These are phyloP conservation scores for Aspergillus pseudoglaucus DNA, from an alignment of 2,329 filamentous ascomycete genomes.

Conservation along the genomic window DNA sequence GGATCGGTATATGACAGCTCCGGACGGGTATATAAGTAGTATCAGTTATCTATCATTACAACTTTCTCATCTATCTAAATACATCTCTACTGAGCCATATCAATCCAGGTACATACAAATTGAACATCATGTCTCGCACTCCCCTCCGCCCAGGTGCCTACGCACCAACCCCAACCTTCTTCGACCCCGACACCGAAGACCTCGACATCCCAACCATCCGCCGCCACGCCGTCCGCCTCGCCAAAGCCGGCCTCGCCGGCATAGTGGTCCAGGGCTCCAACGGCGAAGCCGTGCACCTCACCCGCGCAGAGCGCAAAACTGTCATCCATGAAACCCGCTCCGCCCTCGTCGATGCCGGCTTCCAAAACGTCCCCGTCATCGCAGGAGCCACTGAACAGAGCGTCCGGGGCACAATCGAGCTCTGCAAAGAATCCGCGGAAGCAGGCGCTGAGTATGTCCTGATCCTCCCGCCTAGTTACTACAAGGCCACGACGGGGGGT, in stretches of 20 bases:
- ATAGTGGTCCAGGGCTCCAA: constrained; percentile 86
- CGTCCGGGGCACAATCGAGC: constrained; percentile 70
- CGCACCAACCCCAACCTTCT: constrained; percentile 86
- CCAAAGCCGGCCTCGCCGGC: constrained; percentile 69
- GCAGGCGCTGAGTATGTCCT: constrained; percentile 76
- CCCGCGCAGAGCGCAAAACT: constrained; percentile 65
- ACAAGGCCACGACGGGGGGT: constrained; percentile 64
- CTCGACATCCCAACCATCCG: constrained; percentile 74
- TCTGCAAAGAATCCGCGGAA: constrained; percentile 59
- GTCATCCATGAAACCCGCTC: constrained; percentile 73
- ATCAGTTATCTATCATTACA: no score
- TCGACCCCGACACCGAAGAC: constrained; percentile 75
- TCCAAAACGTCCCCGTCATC: constrained; percentile 68
- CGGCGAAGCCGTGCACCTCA: constrained; percentile 81
- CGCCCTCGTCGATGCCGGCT: constrained; percentile 75
- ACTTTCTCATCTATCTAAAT: no score
- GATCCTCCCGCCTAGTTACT: constrained; percentile 76
- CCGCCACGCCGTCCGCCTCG: constrained; percentile 72
- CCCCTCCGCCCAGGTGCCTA: constrained; percentile 76
- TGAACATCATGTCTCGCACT: constrained; percentile 32
- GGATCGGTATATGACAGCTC: no score
- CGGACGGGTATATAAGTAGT: no score
- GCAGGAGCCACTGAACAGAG: constrained; percentile 76
- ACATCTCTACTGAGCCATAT: no score
- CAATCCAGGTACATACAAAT: background rate